phyloP scores from a whole-genome alignment of 2,329 filamentous ascomycete genomes.

The Colletotrichum tamarilloi region DNA sequence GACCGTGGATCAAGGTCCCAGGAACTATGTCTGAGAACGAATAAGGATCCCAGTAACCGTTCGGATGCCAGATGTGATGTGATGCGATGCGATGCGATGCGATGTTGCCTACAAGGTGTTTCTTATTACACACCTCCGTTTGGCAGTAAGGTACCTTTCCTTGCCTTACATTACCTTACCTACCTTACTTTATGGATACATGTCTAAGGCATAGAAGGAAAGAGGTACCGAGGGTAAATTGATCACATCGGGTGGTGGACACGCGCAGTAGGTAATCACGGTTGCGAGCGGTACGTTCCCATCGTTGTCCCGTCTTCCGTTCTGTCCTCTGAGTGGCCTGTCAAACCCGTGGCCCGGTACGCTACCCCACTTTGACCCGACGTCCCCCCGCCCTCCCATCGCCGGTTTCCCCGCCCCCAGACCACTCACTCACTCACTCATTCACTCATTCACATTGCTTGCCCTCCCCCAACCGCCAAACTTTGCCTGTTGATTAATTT shows the following conservation, averaged over 20 bases:
- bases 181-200: no score
- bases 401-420: neutral
- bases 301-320: neutral
- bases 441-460: neutral
- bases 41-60: constrained; percentile 5
- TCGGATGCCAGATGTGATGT: constrained; percentile 7
- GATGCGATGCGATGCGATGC: neutral
- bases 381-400: neutral
- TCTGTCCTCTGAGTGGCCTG: neutral
- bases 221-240: neutral
- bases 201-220: neutral
- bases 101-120: neutral
- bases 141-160: neutral
- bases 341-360: neutral
- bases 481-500: constrained; percentile 6
- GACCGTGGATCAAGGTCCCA: neutral
- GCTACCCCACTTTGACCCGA: neutral
- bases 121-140: neutral
- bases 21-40: neutral
- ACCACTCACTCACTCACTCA: neutral
- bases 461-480: neutral
- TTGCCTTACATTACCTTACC: no score
- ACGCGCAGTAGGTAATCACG: neutral
- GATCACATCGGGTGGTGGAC: neutral
- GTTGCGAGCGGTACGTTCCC: neutral